Percentiles rank a stretch among this genome's conserved stretches.
phyloP scores from a whole-genome alignment of 2,329 filamentous ascomycete genomes.

The Neoascochyta sp. region DNA sequence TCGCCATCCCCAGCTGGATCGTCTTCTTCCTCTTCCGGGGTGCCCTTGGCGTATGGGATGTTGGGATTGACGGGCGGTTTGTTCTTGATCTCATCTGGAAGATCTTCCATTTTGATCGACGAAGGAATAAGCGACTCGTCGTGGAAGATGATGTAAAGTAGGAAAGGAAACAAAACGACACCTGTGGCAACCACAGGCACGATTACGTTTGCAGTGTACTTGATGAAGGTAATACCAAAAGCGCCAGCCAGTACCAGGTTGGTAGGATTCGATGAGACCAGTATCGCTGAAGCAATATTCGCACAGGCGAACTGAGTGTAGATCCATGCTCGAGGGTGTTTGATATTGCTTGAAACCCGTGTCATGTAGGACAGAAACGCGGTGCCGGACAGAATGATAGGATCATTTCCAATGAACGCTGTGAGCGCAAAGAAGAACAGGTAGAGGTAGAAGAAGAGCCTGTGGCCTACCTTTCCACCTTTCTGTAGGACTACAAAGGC shows the following conservation, averaged over 20 bases:
- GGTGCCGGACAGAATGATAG: constrained; percentile 70
- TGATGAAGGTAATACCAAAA: constrained; percentile 67
- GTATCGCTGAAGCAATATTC: constrained; percentile 70
- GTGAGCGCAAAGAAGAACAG: constrained; percentile 67
- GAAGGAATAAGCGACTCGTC: constrained; percentile 61
- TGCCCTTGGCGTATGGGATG: constrained; percentile 62
- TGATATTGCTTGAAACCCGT: constrained; percentile 67
- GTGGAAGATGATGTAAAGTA: constrained; percentile 66
- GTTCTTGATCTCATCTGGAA: constrained; percentile 55
- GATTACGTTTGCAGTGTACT: constrained; percentile 74
- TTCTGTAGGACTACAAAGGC: constrained; percentile 67
- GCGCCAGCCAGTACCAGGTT: constrained; percentile 72
- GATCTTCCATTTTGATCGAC: constrained; percentile 64
- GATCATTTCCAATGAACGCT: constrained; percentile 69
- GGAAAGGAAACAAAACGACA: constrained; percentile 64
- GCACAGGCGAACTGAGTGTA: constrained; percentile 67
- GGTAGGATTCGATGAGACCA: constrained; percentile 75
- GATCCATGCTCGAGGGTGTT: constrained; percentile 69
- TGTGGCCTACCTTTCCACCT: constrained; percentile 63
- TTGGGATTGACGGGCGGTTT: constrained; percentile 67
- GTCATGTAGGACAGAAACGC: constrained; percentile 76
- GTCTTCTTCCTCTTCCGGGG: constrained; percentile 51
- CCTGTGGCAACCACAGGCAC: constrained; percentile 67
- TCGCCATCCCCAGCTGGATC: constrained; percentile 47
- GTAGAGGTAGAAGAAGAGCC: constrained; percentile 70